Evolutionary conservation across 139 green algal species (phyloP), one percentile per base, ranked within the genome.

Genomic region (Micromonas pusilla): DNA sequence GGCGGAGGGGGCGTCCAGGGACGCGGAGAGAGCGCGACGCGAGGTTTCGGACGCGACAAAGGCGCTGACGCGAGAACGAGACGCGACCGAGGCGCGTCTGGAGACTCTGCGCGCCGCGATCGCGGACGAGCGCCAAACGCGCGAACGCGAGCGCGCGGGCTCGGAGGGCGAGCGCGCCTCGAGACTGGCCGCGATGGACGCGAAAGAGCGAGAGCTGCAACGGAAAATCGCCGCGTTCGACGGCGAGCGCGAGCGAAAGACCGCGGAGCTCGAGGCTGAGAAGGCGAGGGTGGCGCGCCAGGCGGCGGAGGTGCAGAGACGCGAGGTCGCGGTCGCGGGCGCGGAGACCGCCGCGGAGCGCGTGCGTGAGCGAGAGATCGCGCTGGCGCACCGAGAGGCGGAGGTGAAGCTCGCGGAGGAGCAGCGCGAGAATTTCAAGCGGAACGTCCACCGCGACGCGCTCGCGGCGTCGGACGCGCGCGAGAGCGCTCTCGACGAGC

Each of bases 141-240:
- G 68, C 19, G 37, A 75, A 39, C 36, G 37, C 26, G 20, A 72
- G 9, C 52, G 33, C 66, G 66, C 31, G 19, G 37, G 9, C 9
- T 57, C 9, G 45, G 45, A 57, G 45, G 9, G 45, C 9, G 45
- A 57, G 16, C 45, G 45, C 16, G 9, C 45, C 16, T 57, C 45
- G 45, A 57, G 20, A 19, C 34, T 28, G 37, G 68, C 68, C 21
- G 37, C 52, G 30, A 13, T 62, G 20, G 68, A 34, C 20, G 68
- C 36, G 37, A 75, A 75, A 21, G 68, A 75, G 25, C 53, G 68
- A 23, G 68, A 75, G 37, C 6, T 23, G 45, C 45, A 16, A 57
- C 45, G 45, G 16, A 57, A 57, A 16, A 16, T 16, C 9, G 45
- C 45, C 9, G 45, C 9, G 9, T 57, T 57, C 16, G 45, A 57